A percentile compares a stretch with the other conserved stretches of the same genome.
phyloP scores from a whole-genome alignment of 345 rosid species.

The Arabis hirsuta region DNA sequence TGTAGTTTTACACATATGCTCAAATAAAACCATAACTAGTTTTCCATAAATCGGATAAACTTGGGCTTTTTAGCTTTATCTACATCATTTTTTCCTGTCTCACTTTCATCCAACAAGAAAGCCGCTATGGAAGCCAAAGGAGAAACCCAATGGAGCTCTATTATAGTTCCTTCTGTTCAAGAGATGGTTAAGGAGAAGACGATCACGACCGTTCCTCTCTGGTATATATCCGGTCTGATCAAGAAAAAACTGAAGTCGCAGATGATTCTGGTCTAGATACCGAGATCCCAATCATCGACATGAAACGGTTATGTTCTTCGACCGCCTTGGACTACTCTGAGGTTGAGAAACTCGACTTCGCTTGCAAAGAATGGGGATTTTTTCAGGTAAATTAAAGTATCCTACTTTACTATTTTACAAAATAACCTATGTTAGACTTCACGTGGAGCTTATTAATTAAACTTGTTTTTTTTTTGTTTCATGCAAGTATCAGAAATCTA shows the following conservation, averaged over 20 bases:
- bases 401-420: neutral
- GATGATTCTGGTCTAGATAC: neutral
- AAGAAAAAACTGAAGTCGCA: conserved; percentile 12
- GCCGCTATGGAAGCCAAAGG: conserved; percentile 34
- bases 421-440: neutral
- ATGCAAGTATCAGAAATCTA: neutral
- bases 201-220: conserved; percentile 34
- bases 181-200: conserved; percentile 35
- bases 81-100: neutral
- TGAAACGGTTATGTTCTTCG: conserved; percentile 20
- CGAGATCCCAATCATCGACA: conserved; percentile 37
- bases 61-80: conserved; percentile 12
- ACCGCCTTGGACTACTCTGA: conserved; percentile 20
- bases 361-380: conserved; percentile 68
- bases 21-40: neutral
- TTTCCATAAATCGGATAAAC: neutral
- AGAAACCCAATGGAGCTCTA: conserved; percentile 37
- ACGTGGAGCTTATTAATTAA: neutral
- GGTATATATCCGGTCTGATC: conserved; percentile 31
- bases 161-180: conserved; percentile 38
- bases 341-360: conserved; percentile 49
- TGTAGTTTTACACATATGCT: neutral
- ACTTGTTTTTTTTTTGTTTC: neutral
- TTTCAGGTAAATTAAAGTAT: conserved; percentile 52
- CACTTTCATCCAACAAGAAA: neutral